Percentiles rank a stretch among this genome's conserved stretches.
Conservation (phyloP, 441 rosid genomes). For the Lepidium campestre region DNA sequence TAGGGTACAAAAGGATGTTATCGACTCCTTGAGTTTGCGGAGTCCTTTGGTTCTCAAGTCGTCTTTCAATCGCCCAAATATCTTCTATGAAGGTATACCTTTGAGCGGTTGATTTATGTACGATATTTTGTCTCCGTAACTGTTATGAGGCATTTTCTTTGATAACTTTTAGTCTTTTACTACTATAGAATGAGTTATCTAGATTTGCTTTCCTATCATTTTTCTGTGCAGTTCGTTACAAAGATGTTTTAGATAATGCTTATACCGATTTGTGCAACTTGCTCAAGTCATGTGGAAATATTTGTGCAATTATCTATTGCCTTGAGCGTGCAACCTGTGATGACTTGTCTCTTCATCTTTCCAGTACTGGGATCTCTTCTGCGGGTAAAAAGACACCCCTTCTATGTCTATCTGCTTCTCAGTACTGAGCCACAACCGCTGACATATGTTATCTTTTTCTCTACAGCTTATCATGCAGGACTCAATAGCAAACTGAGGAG, state of each 20-base stretch:
- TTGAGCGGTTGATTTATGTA: slow-evolving; percentile 3
- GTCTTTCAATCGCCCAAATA: slow-evolving; percentile 93
- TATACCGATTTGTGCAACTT: slow-evolving; percentile 66
- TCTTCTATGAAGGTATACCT: slow-evolving; percentile 77
- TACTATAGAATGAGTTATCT: background rate
- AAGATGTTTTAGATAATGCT: slow-evolving; percentile 74
- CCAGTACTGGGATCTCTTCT: slow-evolving; percentile 67
- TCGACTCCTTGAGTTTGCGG: slow-evolving; percentile 67
- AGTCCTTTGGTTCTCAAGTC: slow-evolving; percentile 79
- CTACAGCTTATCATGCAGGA: slow-evolving; percentile 94
- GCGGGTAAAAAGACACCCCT: slow-evolving; percentile 50
- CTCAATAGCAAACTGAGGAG: slow-evolving; percentile 71
- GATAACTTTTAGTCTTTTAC: background rate
- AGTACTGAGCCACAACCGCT: background rate
- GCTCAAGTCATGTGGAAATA: slow-evolving; percentile 61
- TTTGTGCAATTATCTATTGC: slow-evolving; percentile 90
- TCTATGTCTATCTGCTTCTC: background rate
- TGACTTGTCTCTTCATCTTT: slow-evolving; percentile 70
- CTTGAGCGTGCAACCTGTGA: slow-evolving; percentile 94
- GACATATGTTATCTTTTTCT: slow-evolving; percentile 20
- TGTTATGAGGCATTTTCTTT: background rate
- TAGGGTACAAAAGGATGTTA: slow-evolving; percentile 93
- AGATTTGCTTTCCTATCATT: slow-evolving; percentile 1
- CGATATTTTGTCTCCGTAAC: background rate
- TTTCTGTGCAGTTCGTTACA: slow-evolving; percentile 75